Evolutionary conservation across 2,329 filamentous ascomycete genomes (phyloP).

Genomic region (Hypoxylon sp.): DNA sequence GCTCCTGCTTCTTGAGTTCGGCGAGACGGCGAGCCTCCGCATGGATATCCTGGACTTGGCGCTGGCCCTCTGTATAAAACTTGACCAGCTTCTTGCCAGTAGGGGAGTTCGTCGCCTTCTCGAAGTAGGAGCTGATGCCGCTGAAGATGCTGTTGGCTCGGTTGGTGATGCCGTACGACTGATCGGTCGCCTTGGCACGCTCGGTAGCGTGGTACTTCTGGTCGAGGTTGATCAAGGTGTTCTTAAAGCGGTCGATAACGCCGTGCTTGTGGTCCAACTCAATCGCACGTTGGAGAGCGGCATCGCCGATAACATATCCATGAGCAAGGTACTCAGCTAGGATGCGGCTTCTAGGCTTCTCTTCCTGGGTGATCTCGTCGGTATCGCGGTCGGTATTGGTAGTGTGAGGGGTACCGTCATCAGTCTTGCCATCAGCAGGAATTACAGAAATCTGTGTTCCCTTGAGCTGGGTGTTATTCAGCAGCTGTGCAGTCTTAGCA

Average conservation of each 20-base stretch:
- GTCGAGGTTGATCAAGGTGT: slow-evolving; percentile 83
- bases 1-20: slow-evolving; percentile 82
- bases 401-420: slow-evolving; percentile 70
- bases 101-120: slow-evolving; percentile 89
- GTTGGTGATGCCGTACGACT: slow-evolving; percentile 84
- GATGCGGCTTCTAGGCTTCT: slow-evolving; percentile 95
- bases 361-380: slow-evolving; percentile 89
- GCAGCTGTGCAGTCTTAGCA: slow-evolving; percentile 94
- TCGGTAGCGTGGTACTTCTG: slow-evolving; percentile 89
- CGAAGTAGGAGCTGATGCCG: slow-evolving; percentile 89
- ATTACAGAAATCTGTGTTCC: slow-evolving; percentile 85
- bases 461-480: slow-evolving; percentile 97
- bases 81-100: slow-evolving; percentile 89
- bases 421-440: slow-evolving; percentile 74
- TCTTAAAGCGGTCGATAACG: slow-evolving; percentile 84
- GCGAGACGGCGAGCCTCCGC: slow-evolving; percentile 89
- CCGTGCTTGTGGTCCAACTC: slow-evolving; percentile 92
- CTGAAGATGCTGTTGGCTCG: slow-evolving; percentile 76
- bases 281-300: slow-evolving; percentile 85
- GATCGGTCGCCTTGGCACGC: slow-evolving; percentile 86
- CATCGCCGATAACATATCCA: slow-evolving; percentile 85
- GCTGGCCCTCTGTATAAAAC: slow-evolving; percentile 88
- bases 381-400: slow-evolving; percentile 70
- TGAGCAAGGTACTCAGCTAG: slow-evolving; percentile 96
- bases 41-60: slow-evolving; percentile 95